Evolutionary conservation across 176 grass and related monocot genomes (phyloP).

Genomic region (Oryza punctata): DNA sequence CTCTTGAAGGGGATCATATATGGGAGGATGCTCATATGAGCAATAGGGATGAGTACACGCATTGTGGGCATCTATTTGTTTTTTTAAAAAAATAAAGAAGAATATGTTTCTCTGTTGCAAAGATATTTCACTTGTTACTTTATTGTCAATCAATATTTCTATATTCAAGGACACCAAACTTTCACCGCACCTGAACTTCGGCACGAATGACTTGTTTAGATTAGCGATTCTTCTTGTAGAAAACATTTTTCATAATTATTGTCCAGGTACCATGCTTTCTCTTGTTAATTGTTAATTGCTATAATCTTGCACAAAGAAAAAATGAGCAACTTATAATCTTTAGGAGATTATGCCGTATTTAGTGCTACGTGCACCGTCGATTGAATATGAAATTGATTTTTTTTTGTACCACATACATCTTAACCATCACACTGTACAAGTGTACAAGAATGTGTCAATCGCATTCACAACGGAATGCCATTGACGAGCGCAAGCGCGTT

Average conservation of each 20-base stretch:
- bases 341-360: background rate
- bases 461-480: background rate
- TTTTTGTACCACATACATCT: background rate
- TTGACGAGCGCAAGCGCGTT: constrained; percentile 59
- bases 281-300: too few relatives aligned
- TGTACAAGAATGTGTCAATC: background rate
- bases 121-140: background rate
- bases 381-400: background rate
- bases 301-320: too few relatives aligned
- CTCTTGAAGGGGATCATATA: too few relatives aligned
- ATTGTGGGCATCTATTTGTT: too few relatives aligned
- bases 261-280: too few relatives aligned
- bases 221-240: background rate
- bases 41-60: too few relatives aligned
- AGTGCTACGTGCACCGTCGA: background rate
- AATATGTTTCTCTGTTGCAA: background rate
- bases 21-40: too few relatives aligned
- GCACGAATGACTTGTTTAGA: background rate
- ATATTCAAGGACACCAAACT: background rate
- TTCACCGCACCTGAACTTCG: background rate
- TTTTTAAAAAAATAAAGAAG: too few relatives aligned
- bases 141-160: background rate
- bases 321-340: background rate
- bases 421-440: background rate
- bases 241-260: too few relatives aligned